Conservation (phyloP, 441 rosid species). For the Lepidium campestre region DNA sequence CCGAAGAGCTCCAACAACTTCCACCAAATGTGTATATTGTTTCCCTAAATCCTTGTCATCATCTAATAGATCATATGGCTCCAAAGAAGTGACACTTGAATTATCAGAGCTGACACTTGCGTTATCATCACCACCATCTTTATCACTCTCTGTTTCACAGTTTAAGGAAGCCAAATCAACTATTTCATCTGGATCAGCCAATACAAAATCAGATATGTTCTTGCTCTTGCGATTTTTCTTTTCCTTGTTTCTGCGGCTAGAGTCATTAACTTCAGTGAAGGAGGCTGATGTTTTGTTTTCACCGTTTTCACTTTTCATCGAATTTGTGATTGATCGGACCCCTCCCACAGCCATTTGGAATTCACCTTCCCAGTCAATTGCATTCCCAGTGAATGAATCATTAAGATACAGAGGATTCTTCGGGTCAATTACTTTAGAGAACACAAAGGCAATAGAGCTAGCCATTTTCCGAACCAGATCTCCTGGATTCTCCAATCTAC, state of each 20-base stretch:
- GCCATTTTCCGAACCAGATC: constrained; percentile 85
- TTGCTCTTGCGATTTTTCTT: constrained; percentile 39
- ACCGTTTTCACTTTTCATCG: constrained; percentile 25
- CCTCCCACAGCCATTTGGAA: constrained; percentile 36
- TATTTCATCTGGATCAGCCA: constrained; percentile 88
- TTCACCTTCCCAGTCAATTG: constrained; percentile 87
- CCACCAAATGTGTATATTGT: constrained; percentile 76
- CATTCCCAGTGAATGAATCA: constrained; percentile 61
- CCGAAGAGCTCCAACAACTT: constrained; percentile 88
- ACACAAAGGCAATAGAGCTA: constrained; percentile 69
- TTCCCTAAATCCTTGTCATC: constrained; percentile 71
- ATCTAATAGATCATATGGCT: constrained; percentile 90
- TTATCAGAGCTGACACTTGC: constrained; percentile 64
- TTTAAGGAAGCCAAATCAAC: constrained; percentile 73
- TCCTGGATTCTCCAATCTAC: constrained; percentile 87
- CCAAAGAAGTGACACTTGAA: constrained; percentile 72
- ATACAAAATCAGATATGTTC: constrained; percentile 36
- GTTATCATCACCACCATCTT: constrained; percentile 46
- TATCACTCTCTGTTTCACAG: constrained; percentile 51
- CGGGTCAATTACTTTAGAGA: constrained; percentile 90
- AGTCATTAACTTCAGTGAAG: constrained; percentile 33
- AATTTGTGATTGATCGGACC: constrained; percentile 26
- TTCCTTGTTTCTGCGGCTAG: constrained; percentile 17
- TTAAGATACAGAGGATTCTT: constrained; percentile 85
- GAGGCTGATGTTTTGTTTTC: constrained; percentile 32